phyloP scores from a whole-genome alignment of 2,329 filamentous ascomycete genomes.

The Xylaria sp. region DNA sequence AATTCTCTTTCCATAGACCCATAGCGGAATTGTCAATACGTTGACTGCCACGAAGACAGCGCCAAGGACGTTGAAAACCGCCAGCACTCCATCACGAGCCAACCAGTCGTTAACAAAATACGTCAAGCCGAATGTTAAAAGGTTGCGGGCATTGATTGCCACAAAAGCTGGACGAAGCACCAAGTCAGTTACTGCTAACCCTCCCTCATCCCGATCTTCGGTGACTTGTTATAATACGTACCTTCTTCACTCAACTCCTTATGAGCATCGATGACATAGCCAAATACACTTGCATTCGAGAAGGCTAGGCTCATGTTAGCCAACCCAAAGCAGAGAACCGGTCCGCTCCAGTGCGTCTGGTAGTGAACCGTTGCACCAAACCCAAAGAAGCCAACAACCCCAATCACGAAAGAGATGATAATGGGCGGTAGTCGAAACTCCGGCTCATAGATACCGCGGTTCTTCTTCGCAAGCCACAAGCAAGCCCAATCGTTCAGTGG shows the following conservation, averaged over 20 bases:
- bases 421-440: conserved; percentile 60
- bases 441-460: conserved; percentile 64
- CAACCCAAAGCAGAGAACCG: conserved; percentile 59
- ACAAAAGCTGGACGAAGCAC: conserved; percentile 54
- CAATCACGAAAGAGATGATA: conserved; percentile 53
- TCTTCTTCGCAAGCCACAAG: conserved; percentile 58
- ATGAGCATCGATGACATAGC: conserved; percentile 62
- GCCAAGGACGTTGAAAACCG: conserved; percentile 54
- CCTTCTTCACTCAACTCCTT: conserved; percentile 57
- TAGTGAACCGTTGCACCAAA: conserved; percentile 58
- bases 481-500: conserved; percentile 58
- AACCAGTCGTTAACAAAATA: conserved; percentile 57
- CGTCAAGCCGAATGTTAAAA: conserved; percentile 59
- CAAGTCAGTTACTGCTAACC: conserved; percentile 12
- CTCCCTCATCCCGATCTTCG: background rate
- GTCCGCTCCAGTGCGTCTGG: conserved; percentile 59
- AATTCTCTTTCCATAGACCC: conserved; percentile 60
- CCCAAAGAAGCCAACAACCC: conserved; percentile 58
- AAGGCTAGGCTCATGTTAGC: conserved; percentile 61
- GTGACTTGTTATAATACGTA: conserved; percentile 36
- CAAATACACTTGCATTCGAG: conserved; percentile 59
- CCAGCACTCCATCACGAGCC: conserved; percentile 49
- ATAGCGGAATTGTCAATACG: conserved; percentile 59
- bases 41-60: conserved; percentile 56
- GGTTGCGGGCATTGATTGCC: conserved; percentile 60